Base-by-base conservation (phyloP, 768 basidiomycete species). In the Neoboletus brunneissimus region DNA sequence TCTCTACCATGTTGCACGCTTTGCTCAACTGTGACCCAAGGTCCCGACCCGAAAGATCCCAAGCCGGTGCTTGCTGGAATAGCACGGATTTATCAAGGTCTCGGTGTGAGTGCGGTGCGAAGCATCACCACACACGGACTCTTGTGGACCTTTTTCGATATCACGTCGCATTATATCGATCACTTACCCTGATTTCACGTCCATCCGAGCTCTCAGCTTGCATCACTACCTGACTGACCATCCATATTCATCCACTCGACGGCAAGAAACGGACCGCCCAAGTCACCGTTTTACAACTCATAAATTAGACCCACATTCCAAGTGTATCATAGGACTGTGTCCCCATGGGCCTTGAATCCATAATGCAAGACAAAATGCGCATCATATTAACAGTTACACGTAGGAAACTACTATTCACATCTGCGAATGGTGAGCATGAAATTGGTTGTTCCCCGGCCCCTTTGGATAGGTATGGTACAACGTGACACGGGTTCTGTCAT, bases 41-140 rank as follows among this genome's bases (percentile, higher is more conserved):
- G 94, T 42, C 84, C 92, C 20, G 90, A 96, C 70, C 86, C 89
- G 10, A 77, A 78, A 54, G 78, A 85, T 55, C 93, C 94, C 22
- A 89, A 88, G 71, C 81, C 89, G 7, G 74, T 94, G 11, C 70
- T 90, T 7, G 80, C 79, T 43, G 97, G 97, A 25, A 74, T 97
- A 45, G 78, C 86, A 34, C 80, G 94, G 37, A 85, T 98, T 61
- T 99, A 99, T 71, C 87, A 89, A 57, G 97, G 96, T 52, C 83
- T 98, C 49, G 93, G 95, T 53, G 91, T 99, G 60, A 96, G 93
- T 59, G 95, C 95, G 40, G 71, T 91, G 50, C 84, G 97, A 51
- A 94, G 90, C 64, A 88, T 96, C 65, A 91, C 94, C 32, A 96
- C 94, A 8, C 95, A 97, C 62, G 95, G 95, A 22, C 77, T 96